A percentile compares a stretch with the other conserved stretches of the same genome.
phyloP scores from a whole-genome alignment of 139 green algal genomes.

The Chloropicon primus region DNA sequence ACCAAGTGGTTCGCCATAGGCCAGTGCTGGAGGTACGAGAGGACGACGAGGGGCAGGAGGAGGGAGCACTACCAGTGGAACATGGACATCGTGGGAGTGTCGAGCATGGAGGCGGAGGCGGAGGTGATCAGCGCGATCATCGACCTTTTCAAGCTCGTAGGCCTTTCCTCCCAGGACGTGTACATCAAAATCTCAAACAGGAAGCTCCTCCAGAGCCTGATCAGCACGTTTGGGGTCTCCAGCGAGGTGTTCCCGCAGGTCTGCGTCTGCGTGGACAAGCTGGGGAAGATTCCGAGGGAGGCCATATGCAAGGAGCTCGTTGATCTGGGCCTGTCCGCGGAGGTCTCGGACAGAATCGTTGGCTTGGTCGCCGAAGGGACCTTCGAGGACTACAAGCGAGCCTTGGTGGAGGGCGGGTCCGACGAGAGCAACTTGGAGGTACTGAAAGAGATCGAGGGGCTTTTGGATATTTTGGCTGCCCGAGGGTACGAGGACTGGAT shows the following conservation, averaged over 20 bases:
- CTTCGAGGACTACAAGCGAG: neutral
- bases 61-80: slow-evolving; percentile 99
- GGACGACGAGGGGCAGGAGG: slow-evolving; percentile 74
- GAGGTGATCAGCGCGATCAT: slow-evolving; percentile 85
- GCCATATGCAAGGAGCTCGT: slow-evolving; percentile 37
- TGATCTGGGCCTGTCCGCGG: neutral
- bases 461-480: slow-evolving; percentile 29
- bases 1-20: slow-evolving; percentile 93
- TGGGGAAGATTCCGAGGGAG: slow-evolving; percentile 65
- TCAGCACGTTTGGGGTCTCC: slow-evolving; percentile 45
- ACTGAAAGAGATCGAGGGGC: slow-evolving; percentile 45
- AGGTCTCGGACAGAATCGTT: neutral
- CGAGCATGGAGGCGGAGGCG: slow-evolving; percentile 76
- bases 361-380: neutral
- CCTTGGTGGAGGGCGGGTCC: slow-evolving; percentile 23
- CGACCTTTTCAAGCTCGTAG: slow-evolving; percentile 64
- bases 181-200: slow-evolving; percentile 79
- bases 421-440: slow-evolving; percentile 40
- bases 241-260: slow-evolving; percentile 52
- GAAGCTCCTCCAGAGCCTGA: slow-evolving; percentile 68
- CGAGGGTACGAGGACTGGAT: slow-evolving; percentile 65
- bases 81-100: slow-evolving; percentile 88
- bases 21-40: slow-evolving; percentile 95
- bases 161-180: slow-evolving; percentile 64
- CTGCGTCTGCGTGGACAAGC: slow-evolving; percentile 92